These are phyloP conservation scores for Aspergillus sparsus DNA, from an alignment of 495 filamentous ascomycete species.

Conservation along the genomic window DNA sequence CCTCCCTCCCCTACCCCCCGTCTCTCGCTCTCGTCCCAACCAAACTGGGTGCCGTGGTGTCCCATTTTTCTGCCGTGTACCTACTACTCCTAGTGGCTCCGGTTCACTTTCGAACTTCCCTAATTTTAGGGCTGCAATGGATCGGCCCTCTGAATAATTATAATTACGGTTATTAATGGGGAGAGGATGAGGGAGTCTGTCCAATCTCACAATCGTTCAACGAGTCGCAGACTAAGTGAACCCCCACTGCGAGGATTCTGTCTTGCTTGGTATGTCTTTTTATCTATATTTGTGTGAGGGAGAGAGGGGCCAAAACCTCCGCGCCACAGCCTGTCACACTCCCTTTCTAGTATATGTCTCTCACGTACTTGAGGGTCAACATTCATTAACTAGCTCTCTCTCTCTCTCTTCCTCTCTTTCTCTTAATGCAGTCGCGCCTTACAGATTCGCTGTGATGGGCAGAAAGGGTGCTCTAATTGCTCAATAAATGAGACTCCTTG, in stretches of 20 bases:
- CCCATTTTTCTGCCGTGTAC: too few relatives aligned
- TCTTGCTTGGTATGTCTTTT: slow-evolving; percentile 50
- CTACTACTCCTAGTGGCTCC: too few relatives aligned
- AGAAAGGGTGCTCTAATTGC: slow-evolving; percentile 44
- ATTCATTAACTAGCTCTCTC: slow-evolving; percentile 9
- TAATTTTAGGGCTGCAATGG: not conserved
- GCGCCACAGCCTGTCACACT: not conserved
- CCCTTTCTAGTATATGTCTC: not conserved
- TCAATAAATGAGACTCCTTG: slow-evolving; percentile 36
- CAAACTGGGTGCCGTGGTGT: too few relatives aligned
- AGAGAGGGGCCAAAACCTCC: not conserved
- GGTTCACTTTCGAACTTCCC: not conserved
- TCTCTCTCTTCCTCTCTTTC: slow-evolving; percentile 6
- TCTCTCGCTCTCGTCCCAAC: not conserved
- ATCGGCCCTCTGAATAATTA: not conserved
- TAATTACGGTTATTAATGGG: not conserved
- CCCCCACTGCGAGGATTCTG: slow-evolving; percentile 53
- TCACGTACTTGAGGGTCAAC: not conserved
- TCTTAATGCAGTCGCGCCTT: slow-evolving; percentile 38
- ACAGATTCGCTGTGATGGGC: slow-evolving; percentile 49
- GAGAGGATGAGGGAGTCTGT: not conserved
- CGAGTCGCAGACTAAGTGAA: slow-evolving; percentile 17
- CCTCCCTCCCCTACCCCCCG: not conserved
- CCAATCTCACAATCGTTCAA: not conserved
- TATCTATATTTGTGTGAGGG: not conserved